Evolutionary conservation across 352 stramenopile genomes (phyloP).

Genomic region (Hyaloperonospora arabidopsidis): DNA sequence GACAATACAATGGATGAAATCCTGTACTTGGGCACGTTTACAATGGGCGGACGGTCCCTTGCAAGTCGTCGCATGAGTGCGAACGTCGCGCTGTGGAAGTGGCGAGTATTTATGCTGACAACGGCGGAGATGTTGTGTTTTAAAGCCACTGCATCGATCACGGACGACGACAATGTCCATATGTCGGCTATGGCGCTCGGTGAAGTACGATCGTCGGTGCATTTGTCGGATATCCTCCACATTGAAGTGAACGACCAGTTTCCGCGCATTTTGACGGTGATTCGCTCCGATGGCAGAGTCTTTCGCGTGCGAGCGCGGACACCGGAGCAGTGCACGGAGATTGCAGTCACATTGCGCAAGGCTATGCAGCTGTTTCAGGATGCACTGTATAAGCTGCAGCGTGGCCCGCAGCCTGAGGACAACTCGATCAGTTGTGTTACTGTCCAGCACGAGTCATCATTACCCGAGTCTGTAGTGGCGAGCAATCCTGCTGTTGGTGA

Average conservation of each 20-base stretch:
- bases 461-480: conserved; percentile 48
- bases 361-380: conserved; percentile 67
- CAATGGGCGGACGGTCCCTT: conserved; percentile 61
- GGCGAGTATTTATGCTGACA: conserved; percentile 69
- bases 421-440: conserved; percentile 68
- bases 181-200: conserved; percentile 43
- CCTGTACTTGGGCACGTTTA: conserved; percentile 70
- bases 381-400: conserved; percentile 59
- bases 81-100: conserved; percentile 75
- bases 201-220: conserved; percentile 58
- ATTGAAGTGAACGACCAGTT: conserved; percentile 68
- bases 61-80: conserved; percentile 61
- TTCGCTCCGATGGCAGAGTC: conserved; percentile 64
- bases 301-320: conserved; percentile 64
- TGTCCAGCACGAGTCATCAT: conserved; percentile 59
- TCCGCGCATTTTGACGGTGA: conserved; percentile 59
- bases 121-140: conserved; percentile 72
- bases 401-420: conserved; percentile 53
- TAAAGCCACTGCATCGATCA: conserved; percentile 40
- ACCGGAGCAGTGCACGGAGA: conserved; percentile 56
- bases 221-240: conserved; percentile 73
- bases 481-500: conserved; percentile 44
- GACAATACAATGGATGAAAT: conserved; percentile 75
- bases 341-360: conserved; percentile 37
- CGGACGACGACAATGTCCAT: conserved; percentile 15